Evolutionary conservation across 148 eudicot genomes (phyloP).

Genomic region (Fagopyrum esculentum): DNA sequence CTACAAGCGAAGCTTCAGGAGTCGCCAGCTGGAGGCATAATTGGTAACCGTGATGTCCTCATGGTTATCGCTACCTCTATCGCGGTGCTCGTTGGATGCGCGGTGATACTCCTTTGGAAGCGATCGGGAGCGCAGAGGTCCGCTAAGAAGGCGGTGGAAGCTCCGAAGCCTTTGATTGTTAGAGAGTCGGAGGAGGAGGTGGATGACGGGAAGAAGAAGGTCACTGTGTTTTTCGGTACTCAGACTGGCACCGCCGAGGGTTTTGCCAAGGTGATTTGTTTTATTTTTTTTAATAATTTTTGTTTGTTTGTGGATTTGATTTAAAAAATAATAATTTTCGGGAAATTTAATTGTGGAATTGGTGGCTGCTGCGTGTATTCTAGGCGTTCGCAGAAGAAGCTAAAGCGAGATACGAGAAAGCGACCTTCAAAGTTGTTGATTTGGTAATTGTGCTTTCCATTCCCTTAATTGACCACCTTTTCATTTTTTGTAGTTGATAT

Average conservation of each 20-base stretch:
- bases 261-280: constrained; percentile 61
- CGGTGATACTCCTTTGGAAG: constrained; percentile 45
- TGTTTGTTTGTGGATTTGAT: neutral
- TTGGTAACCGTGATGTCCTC: constrained; percentile 45
- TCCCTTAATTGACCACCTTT: neutral
- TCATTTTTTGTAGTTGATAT: neutral
- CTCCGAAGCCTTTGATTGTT: constrained; percentile 33
- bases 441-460: constrained; percentile 36
- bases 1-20: constrained; percentile 34
- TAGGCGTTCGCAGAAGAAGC: constrained; percentile 90
- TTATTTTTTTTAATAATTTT: neutral
- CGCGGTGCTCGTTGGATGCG: constrained; percentile 63
- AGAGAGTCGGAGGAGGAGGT: constrained; percentile 46
- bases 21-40: constrained; percentile 31
- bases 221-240: constrained; percentile 77
- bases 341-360: constrained; percentile 5
- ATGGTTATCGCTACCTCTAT: constrained; percentile 63
- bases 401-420: constrained; percentile 89
- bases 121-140: constrained; percentile 39
- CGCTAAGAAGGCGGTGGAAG: constrained; percentile 21
- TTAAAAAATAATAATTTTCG: neutral
- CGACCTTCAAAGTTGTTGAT: constrained; percentile 69
- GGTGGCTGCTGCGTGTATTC: constrained; percentile 20
- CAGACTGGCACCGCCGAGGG: constrained; percentile 99
- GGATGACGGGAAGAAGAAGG: constrained; percentile 71